A percentile compares a stretch with the other conserved stretches of the same genome.
Conservation (phyloP, 169 alveolate genomes). For the Plasmodium sp. region DNA sequence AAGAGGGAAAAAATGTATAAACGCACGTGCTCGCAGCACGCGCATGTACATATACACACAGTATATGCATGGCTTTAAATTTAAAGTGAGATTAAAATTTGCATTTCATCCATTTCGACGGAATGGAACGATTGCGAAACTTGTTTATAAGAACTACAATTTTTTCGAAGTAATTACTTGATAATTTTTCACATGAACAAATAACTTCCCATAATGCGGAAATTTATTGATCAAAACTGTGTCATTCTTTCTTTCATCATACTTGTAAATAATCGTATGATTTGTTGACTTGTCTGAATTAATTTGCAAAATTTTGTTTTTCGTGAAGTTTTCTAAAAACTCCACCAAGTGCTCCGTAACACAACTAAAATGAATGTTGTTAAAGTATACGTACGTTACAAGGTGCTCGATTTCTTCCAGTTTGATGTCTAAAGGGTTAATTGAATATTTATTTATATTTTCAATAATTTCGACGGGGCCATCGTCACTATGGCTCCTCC, state of each 20-base stretch:
- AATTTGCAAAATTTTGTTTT: conserved; percentile 49
- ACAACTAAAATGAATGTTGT: conserved; percentile 71
- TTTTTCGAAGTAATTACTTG: conserved; percentile 46
- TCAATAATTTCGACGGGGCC: conserved; percentile 30
- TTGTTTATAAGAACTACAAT: neutral
- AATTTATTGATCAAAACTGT: conserved; percentile 46
- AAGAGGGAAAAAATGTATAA: neutral
- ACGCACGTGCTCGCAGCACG: neutral
- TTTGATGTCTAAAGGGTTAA: conserved; percentile 49
- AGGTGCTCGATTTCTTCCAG: conserved; percentile 70
- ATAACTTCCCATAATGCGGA: conserved; percentile 68
- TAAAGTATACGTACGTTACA: conserved; percentile 50
- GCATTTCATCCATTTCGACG: conserved; percentile 7
- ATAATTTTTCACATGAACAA: conserved; percentile 74
- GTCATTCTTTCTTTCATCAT: conserved; percentile 67
- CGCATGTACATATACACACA: neutral
- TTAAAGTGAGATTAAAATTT: neutral
- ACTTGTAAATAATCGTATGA: conserved; percentile 49
- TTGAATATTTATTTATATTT: conserved; percentile 65
- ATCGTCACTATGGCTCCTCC: neutral
- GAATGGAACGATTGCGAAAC: neutral
- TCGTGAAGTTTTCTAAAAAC: conserved; percentile 56
- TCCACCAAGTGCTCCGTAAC: conserved; percentile 38
- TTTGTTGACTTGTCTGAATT: conserved; percentile 70
- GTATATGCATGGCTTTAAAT: neutral